These are phyloP conservation scores for Penicillium flavigenum DNA, from an alignment of 495 filamentous ascomycete genomes.

Conservation along the genomic window DNA sequence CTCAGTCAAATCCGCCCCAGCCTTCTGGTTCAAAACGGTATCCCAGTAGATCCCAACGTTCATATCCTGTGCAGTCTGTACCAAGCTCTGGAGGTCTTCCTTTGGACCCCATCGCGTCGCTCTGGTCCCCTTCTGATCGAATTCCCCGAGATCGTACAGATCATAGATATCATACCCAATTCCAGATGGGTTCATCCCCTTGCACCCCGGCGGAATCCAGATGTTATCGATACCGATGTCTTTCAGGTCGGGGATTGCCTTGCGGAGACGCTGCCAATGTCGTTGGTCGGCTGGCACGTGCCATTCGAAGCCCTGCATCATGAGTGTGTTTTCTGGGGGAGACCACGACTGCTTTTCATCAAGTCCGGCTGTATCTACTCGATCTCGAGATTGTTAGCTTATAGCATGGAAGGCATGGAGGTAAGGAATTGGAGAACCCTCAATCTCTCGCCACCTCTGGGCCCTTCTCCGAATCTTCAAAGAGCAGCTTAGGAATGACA, in stretches of 20 bases:
- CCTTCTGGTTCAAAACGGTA: constrained; percentile 75
- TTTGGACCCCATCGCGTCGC: constrained; percentile 73
- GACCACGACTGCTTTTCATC: constrained; percentile 32
- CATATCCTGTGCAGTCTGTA: constrained; percentile 47
- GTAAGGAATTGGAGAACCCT: constrained; percentile 1
- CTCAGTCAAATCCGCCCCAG: constrained; percentile 65
- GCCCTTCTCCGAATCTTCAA: constrained; percentile 14
- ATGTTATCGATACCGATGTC: constrained; percentile 63
- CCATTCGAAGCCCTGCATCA: constrained; percentile 78
- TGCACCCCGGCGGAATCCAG: constrained; percentile 75
- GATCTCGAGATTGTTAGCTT: neutral
- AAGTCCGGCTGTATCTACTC: constrained; percentile 22
- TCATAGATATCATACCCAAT: constrained; percentile 78
- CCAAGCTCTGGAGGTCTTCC: constrained; percentile 56
- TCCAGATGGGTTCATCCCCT: constrained; percentile 58
- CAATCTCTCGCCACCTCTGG: constrained; percentile 17
- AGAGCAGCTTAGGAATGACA: constrained; percentile 17
- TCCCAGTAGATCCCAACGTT: constrained; percentile 68
- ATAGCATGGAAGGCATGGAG: neutral
- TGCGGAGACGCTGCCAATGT: constrained; percentile 62
- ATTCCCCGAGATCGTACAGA: constrained; percentile 74
- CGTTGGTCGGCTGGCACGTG: constrained; percentile 62
- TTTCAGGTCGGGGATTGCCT: constrained; percentile 54
- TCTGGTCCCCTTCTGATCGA: constrained; percentile 64
- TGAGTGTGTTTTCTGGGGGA: constrained; percentile 52